A percentile compares a stretch with the other conserved stretches of the same genome.
phyloP scores from a whole-genome alignment of 2,329 filamentous ascomycete genomes.

The Epichloe brachyelytri region DNA sequence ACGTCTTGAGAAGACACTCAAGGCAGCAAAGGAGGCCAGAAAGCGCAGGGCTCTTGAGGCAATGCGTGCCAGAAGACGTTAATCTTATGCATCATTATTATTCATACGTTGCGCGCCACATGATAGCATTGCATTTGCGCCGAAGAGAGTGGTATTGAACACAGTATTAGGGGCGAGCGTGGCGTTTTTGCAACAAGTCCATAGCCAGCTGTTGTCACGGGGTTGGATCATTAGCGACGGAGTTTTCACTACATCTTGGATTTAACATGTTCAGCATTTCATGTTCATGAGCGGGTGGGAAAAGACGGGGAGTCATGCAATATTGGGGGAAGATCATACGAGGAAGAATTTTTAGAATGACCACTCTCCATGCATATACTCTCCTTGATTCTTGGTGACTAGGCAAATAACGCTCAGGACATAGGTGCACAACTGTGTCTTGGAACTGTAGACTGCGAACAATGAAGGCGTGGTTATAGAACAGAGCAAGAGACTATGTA shows the following conservation, averaged over 20 bases:
- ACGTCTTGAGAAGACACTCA: slow-evolving; percentile 46
- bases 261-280: background rate
- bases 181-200: background rate
- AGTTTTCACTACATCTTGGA: slow-evolving; percentile 15
- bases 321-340: background rate
- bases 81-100: background rate
- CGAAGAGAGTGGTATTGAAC: background rate
- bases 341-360: background rate
- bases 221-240: slow-evolving; percentile 25
- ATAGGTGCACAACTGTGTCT: background rate
- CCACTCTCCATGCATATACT: background rate
- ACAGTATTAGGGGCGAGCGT: background rate
- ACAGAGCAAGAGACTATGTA: no score
- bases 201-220: background rate
- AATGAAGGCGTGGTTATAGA: no score
- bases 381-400: background rate
- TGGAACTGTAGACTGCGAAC: background rate
- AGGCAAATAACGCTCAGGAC: no score
- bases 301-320: background rate
- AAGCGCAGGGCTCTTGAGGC: slow-evolving; percentile 30
- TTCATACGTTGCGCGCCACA: background rate
- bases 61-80: slow-evolving; percentile 19
- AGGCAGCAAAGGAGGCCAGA: slow-evolving; percentile 47
- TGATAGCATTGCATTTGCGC: background rate
- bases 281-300: background rate